Evolutionary conservation across 2,329 filamentous ascomycete genomes (phyloP).

Genomic region (Lecanicillium sp.): DNA sequence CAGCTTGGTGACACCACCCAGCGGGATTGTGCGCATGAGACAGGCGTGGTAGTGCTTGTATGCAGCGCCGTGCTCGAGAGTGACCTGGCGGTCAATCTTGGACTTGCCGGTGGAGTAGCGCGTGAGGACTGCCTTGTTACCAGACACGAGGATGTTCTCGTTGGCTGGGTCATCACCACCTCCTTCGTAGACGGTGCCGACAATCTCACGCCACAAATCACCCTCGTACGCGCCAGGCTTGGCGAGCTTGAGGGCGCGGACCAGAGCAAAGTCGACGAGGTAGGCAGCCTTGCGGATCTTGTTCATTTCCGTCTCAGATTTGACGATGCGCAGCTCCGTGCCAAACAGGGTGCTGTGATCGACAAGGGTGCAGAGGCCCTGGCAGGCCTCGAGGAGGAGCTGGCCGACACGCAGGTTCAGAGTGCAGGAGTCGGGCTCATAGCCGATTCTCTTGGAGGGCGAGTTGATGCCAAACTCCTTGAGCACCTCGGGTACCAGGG

Average conservation of each 20-base stretch:
- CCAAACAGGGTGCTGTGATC: constrained; percentile 21
- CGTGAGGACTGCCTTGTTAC: constrained; percentile 23
- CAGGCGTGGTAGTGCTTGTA: constrained; percentile 26
- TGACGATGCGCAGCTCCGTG: constrained; percentile 23
- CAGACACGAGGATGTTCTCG: constrained; percentile 25
- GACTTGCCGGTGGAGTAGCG: constrained; percentile 22
- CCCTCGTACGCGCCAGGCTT: constrained; percentile 26
- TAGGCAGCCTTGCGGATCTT: constrained; percentile 25
- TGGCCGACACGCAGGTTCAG: constrained; percentile 25
- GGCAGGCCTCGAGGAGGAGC: constrained; percentile 24
- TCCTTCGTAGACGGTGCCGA: constrained; percentile 24
- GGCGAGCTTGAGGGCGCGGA: constrained; percentile 23
- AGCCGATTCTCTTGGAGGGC: constrained; percentile 20
- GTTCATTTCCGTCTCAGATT: constrained; percentile 20
- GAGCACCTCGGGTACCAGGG: constrained; percentile 20
- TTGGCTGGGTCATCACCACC: constrained; percentile 26
- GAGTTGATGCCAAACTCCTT: constrained; percentile 21
- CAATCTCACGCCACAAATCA: constrained; percentile 24
- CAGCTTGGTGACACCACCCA: constrained; percentile 9
- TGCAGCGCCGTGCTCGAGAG: constrained; percentile 22
- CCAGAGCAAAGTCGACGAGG: constrained; percentile 23
- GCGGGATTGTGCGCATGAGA: constrained; percentile 24
- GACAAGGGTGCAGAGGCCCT: constrained; percentile 18
- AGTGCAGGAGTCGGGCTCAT: constrained; percentile 26
- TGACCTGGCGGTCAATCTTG: constrained; percentile 22